Base-by-base conservation (phyloP, 768 basidiomycete genomes). In the Suillus sp. region DNA sequence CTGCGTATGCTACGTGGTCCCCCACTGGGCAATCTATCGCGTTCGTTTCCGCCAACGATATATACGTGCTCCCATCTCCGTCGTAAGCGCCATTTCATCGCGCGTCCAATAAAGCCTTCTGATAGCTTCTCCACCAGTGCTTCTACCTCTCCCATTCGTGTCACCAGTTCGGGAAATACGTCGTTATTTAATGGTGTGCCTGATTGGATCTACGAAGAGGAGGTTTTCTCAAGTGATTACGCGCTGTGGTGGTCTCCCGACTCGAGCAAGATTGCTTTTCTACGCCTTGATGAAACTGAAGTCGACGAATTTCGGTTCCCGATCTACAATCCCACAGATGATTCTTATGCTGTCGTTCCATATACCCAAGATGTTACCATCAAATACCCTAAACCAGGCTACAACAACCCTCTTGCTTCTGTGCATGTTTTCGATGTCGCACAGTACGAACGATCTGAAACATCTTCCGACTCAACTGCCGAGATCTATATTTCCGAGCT, bases 121-220 rank as follows among this genome's bases (percentile, higher is more conserved):
- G 10, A 61, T 58, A 9, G 22, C 32, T 34, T 63, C 18, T 42
- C 20, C 16, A 35, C 22, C 34, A 82, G 79, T 25, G 68, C 76
- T 9, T 73, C 77, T 3, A 71, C 80, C 1, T 67, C 78, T 16
- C 79, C 88, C 11, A 89, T 96, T 57, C 88, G 90, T 11, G 81
- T 99, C 11, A 99, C 96, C 2, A 78, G 80, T 1, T 85, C 88
- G 16, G 97, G 97, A 0, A 92, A 90, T 59, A 82, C 86, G 0
- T 90, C 91, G 0, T 81, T 96, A 18, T 97, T 99, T 81, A 88
- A 98, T 70, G 97, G 97, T 8, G 91, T 97, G 2, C 93, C 95
- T 0, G 95, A 97, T 73, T 99, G 97, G 96, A 96, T 98, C 5
- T 96, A 96, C 74, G 95, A 96, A 74, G 94, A 96, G 72, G 95